Evolutionary conservation across 345 rosid genomes (phyloP).

Genomic region (Euclidium syriacum): DNA sequence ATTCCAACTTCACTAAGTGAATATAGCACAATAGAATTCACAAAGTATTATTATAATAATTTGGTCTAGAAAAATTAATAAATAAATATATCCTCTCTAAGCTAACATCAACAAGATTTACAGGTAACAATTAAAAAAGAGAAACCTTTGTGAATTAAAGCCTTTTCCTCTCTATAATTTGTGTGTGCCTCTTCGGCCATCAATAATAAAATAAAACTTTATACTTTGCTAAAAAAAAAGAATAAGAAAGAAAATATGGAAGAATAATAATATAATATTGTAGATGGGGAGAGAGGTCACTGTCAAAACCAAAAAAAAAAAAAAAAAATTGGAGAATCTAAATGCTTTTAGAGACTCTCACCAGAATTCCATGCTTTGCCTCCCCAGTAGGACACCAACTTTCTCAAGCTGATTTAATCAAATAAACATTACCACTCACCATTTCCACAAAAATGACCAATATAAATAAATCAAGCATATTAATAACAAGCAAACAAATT

Average conservation of each 20-base stretch:
- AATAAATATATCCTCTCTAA: not conserved
- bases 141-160: not conserved
- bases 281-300: constrained; percentile 27
- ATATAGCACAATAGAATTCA: not conserved
- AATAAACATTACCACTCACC: constrained; percentile 19
- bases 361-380: constrained; percentile 31
- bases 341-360: constrained; percentile 23
- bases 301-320: constrained; percentile 13
- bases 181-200: not conserved
- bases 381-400: constrained; percentile 34
- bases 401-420: constrained; percentile 26
- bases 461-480: not conserved
- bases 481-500: constrained; percentile 1
- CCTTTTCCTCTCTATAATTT: not conserved
- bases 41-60: not conserved
- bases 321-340: not conserved
- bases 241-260: not conserved
- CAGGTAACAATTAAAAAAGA: not conserved
- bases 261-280: constrained; percentile 1
- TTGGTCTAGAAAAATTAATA: not conserved
- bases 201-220: not conserved
- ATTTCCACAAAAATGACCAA: constrained; percentile 12
- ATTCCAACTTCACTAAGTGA: constrained; percentile 1
- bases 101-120: not conserved
- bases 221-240: not conserved